Evolutionary conservation across 352 stramenopile genomes (phyloP).

Genomic region (Globisporangium nagaii): DNA sequence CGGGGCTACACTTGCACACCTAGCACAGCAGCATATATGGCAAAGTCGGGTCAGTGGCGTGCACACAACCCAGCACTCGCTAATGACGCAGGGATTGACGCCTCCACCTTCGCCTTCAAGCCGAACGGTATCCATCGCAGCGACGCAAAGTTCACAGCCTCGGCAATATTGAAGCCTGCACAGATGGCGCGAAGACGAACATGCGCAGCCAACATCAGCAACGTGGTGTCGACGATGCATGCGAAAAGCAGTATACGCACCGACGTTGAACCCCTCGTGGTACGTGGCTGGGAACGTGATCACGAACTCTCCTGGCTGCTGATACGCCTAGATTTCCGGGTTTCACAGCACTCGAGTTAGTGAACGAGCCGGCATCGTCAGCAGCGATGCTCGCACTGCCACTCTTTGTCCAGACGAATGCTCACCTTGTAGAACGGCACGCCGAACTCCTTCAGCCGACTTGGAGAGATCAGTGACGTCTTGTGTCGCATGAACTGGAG

Average conservation of each 20-base stretch:
- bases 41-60: no score
- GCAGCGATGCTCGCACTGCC: no score
- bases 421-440: constrained; percentile 74
- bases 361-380: no score
- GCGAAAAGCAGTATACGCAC: constrained; percentile 18
- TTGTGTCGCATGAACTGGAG: constrained; percentile 91
- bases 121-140: constrained; percentile 79
- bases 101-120: constrained; percentile 66
- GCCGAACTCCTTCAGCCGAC: constrained; percentile 71
- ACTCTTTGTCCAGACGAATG: no score
- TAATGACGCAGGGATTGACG: neutral
- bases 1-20: constrained; percentile 81
- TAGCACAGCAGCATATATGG: neutral
- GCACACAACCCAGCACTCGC: no score
- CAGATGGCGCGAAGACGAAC: neutral
- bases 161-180: constrained; percentile 88
- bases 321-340: constrained; percentile 56
- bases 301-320: constrained; percentile 88
- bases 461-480: constrained; percentile 87
- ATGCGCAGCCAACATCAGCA: neutral
- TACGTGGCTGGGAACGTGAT: constrained; percentile 90
- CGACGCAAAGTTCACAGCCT: constrained; percentile 89
- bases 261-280: constrained; percentile 88
- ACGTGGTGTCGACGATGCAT: neutral
- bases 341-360: no score